Evolutionary conservation across 768 basidiomycete genomes (phyloP), one percentile per base, ranked within the genome.

Genomic region (Kwoniella botswanensis): DNA sequence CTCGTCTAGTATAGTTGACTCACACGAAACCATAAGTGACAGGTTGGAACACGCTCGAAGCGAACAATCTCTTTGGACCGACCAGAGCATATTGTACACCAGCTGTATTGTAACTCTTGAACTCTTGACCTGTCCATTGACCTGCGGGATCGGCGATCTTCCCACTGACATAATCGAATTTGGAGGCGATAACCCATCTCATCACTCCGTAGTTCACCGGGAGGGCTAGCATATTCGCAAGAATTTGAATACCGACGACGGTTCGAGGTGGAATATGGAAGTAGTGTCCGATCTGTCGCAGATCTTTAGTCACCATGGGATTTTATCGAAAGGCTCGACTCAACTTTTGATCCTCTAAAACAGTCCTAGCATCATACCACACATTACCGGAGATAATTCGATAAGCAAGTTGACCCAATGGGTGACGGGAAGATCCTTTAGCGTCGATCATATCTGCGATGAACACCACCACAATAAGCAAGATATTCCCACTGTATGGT

Each of bases 351-450:
- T 68, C 67, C 43, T 68, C 67, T 12, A 68, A 44, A 11, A 68
- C 67, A 53, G 67, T 68, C 46, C 67, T 57, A 22, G 67, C 67
- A 53, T 68, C 67, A 41, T 68, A 68, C 67, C 67, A 68, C 7
- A 68, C 67, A 42, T 68, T 68, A 46, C 67, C 67, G 4, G 67
- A 68, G 43, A 68, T 68, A 44, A 68, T 68, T 35, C 67, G 67
- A 41, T 68, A 68, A 26, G 67, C 67, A 6, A 68, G 67, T 59
- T 68, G 67, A 24, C 67, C 67, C 15, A 68, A 46, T 5, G 67
- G 67, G n/a, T 68, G 67, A 29, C 67, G 42, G 2, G 67, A 68
- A 52, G 67, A 68, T 21, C 67, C 67, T 17, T 60, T 60, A 43
- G 52, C 67, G 26, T 68, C 67, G 67, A 68, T 68, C 67, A 68